Base-by-base conservation (phyloP, 139 green algal genomes). In the Chlamydomonas incerta region DNA sequence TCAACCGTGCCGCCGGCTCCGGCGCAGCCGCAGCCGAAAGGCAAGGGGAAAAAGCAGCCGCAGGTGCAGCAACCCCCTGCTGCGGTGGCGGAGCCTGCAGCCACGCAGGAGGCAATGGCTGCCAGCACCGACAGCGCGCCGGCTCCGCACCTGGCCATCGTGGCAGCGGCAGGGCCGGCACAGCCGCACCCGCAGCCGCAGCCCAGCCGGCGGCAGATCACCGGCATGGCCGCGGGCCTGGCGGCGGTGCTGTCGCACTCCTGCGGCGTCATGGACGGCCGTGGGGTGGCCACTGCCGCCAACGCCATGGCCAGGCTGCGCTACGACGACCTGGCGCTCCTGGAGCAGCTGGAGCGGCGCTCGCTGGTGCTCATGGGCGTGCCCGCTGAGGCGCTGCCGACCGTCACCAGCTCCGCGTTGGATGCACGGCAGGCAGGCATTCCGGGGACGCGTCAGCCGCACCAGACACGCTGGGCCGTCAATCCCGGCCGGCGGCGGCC, bases 281-380 rank as follows among this genome's bases (percentile, higher is more conserved):
- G n/a, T 24, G 76, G 63, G 35, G 63, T 83, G 29, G 76, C 76
- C 0, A 46, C 60, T 1, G 66, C 63, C 1, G 63, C 46, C 5
- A 24, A 20, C 23, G 76, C 63, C 5, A 8, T 83, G 29, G 62
- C 41, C 2, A 46, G 76, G 34, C 63, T 83, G 6, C 41, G 63
- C 8, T 83, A 74, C 63, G 34, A 74, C n/a, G 41, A 83, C 23
- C 24, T 23, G 8, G n/a, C 18, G 11, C 46, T 83, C 28, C 46
- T 83, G 26, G 4, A 52, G 63, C 62, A 47, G 46, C 47, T 83
- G 41, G 76, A 83, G 76, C 41, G 66, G 31, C 62, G 76, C 6
- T 46, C 76, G 6, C 29, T 72, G 1, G 33, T 29, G 18, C 67
- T 72, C 2, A 20, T 72, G 62, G 41, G 41, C 41, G 41, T 50